These are phyloP conservation scores for Metarhizium sp. DNA, from an alignment of 2,329 filamentous ascomycete genomes.

Conservation along the genomic window DNA sequence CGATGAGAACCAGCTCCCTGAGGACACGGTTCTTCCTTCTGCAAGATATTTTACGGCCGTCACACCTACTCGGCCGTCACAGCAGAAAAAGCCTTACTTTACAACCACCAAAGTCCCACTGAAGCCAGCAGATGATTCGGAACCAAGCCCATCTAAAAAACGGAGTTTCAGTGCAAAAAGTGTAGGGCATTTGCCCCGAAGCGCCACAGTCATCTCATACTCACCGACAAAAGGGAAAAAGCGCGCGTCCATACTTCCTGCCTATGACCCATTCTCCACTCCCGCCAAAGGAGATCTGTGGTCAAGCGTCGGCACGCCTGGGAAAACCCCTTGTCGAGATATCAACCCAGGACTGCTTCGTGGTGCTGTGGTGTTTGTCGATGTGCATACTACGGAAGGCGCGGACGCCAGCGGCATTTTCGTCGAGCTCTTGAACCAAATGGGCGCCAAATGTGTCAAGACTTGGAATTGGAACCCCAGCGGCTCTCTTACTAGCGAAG, in stretches of 20 bases:
- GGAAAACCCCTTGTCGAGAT: constrained; percentile 45
- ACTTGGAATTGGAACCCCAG: constrained; percentile 64
- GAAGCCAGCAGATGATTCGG: constrained; percentile 54
- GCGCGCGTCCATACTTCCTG: neutral
- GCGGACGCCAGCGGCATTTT: constrained; percentile 76
- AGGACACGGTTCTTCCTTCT: constrained; percentile 36
- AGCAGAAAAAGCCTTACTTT: constrained; percentile 43
- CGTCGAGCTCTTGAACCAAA: constrained; percentile 65
- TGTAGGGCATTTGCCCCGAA: constrained; percentile 33
- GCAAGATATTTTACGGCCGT: constrained; percentile 26
- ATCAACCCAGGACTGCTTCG: constrained; percentile 46
- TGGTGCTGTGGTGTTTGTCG: constrained; percentile 71
- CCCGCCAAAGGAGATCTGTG: constrained; percentile 42
- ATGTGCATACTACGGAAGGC: constrained; percentile 75
- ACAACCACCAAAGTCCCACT: constrained; percentile 72
- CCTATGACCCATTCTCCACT: neutral
- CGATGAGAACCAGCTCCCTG: constrained; percentile 54
- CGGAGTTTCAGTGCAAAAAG: constrained; percentile 40
- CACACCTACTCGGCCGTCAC: constrained; percentile 46
- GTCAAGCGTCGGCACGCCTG: constrained; percentile 46
- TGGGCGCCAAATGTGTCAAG: constrained; percentile 73
- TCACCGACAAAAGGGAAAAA: constrained; percentile 37
- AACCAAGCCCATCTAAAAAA: constrained; percentile 37
- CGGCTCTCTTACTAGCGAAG: constrained; percentile 24
- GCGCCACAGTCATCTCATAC: constrained; percentile 44